A percentile compares a stretch with the other conserved stretches of the same genome.
These are phyloP conservation scores for Lophiotrema nucula DNA, from an alignment of 495 filamentous ascomycete genomes.

Conservation along the genomic window DNA sequence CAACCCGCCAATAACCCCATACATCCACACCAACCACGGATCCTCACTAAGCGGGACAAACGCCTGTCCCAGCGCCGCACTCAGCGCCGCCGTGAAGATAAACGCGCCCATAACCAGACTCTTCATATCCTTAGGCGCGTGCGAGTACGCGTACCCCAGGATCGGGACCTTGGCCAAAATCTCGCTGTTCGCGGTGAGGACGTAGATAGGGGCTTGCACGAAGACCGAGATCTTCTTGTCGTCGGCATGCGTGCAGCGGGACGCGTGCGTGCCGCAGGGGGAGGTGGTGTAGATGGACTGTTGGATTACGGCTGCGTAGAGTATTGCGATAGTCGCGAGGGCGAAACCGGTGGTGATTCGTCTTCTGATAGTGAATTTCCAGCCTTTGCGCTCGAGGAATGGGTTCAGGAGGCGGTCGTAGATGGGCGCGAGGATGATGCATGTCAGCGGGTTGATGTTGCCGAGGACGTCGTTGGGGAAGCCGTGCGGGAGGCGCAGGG, in stretches of 20 bases:
- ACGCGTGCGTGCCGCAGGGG: slow-evolving; percentile 11
- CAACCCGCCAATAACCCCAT: neutral
- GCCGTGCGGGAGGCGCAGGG: slow-evolving; percentile 64
- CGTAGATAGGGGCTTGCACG: slow-evolving; percentile 59
- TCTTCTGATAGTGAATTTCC: slow-evolving; percentile 69
- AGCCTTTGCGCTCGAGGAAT: slow-evolving; percentile 54
- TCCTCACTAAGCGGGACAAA: slow-evolving; percentile 60
- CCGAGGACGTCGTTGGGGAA: slow-evolving; percentile 75
- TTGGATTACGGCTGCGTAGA: slow-evolving; percentile 6
- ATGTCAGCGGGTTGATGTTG: slow-evolving; percentile 71
- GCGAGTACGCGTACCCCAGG: slow-evolving; percentile 66
- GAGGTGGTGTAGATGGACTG: slow-evolving; percentile 9
- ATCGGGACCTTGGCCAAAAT: slow-evolving; percentile 59
- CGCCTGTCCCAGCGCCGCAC: slow-evolving; percentile 63
- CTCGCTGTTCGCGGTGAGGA: slow-evolving; percentile 67
- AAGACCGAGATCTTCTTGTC: slow-evolving; percentile 9
- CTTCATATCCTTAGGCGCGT: slow-evolving; percentile 73
- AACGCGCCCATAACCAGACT: slow-evolving; percentile 50
- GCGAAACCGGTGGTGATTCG: slow-evolving; percentile 62
- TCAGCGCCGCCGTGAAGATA: slow-evolving; percentile 66
- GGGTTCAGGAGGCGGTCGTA: slow-evolving; percentile 68
- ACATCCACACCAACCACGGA: slow-evolving; percentile 54
- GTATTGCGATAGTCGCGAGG: slow-evolving; percentile 6
- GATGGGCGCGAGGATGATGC: slow-evolving; percentile 76
- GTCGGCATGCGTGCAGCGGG: slow-evolving; percentile 36